A percentile compares a stretch with the other conserved stretches of the same genome.
Evolutionary conservation across 345 rosid species (phyloP).

Genomic region (Euclidium syriacum): DNA sequence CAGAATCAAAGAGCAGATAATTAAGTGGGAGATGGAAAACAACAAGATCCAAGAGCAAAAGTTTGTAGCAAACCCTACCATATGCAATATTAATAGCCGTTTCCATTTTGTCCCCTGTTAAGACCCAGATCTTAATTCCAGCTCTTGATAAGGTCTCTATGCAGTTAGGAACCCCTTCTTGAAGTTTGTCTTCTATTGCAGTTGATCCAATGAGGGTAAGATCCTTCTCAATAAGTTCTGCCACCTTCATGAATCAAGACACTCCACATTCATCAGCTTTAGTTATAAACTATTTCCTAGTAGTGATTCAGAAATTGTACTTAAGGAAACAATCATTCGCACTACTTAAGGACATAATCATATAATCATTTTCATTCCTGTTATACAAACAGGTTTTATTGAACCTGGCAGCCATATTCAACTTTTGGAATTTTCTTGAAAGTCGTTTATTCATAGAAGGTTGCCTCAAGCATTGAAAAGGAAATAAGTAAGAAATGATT

Average conservation of each 20-base stretch:
- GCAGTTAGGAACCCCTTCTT: conserved; percentile 97
- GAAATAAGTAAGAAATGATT: conserved; percentile 4
- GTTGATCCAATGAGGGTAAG: conserved; percentile 88
- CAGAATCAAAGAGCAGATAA: conserved; percentile 15
- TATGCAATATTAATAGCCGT: conserved; percentile 98
- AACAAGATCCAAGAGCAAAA: conserved; percentile 3
- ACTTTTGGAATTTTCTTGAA: not conserved
- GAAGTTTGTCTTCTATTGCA: conserved; percentile 99
- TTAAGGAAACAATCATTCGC: not conserved
- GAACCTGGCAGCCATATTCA: conserved; percentile 4
- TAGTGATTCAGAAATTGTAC: not conserved
- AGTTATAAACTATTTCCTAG: not conserved
- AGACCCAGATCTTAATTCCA: conserved; percentile 98
- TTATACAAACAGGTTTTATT: not conserved
- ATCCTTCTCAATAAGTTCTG: conserved; percentile 89
- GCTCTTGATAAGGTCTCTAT: conserved; percentile 96
- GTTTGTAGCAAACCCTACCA: conserved; percentile 42
- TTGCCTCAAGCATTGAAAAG: not conserved
- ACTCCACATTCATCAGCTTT: conserved; percentile 17
- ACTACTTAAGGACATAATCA: not conserved
- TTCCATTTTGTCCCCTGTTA: conserved; percentile 99
- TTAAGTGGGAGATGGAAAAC: conserved; percentile 8
- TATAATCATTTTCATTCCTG: not conserved
- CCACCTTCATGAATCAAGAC: conserved; percentile 54
- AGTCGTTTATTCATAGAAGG: conserved; percentile 5